Evolutionary conservation across 768 basidiomycete genomes (phyloP).

Genomic region (Kockovaella imperatae): DNA sequence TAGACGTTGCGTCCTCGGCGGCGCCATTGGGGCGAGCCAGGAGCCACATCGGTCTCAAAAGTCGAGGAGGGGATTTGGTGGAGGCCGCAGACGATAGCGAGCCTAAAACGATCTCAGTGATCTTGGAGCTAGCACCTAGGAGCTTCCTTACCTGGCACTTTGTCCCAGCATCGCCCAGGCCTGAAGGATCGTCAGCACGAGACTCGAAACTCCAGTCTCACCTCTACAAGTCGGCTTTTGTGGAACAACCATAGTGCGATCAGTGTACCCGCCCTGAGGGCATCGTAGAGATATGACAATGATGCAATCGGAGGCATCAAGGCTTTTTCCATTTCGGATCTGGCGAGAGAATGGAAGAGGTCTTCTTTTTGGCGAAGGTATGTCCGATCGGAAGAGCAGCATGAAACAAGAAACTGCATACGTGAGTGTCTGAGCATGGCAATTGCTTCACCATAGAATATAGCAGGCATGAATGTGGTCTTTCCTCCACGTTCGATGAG

Average conservation of each 20-base stretch:
- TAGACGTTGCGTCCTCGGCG: not conserved
- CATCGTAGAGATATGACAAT: too few species aligned
- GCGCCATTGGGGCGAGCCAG: not conserved
- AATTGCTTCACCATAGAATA: too few species aligned
- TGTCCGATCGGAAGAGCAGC: too few species aligned
- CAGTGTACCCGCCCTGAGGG: slow-evolving; percentile 17
- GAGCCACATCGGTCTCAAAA: too few species aligned
- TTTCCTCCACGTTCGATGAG: too few species aligned
- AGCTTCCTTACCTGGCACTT: slow-evolving; percentile 3
- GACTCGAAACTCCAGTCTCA: not conserved
- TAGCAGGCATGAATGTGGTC: too few species aligned
- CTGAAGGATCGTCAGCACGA: not conserved
- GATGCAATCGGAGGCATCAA: too few species aligned
- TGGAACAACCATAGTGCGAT: slow-evolving; percentile 9
- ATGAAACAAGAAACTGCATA: too few species aligned
- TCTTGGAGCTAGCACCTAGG: not conserved
- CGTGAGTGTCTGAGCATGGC: too few species aligned
- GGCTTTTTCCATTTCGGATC: too few species aligned
- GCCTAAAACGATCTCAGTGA: slow-evolving; percentile 3
- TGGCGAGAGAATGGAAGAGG: too few species aligned
- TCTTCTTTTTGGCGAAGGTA: too few species aligned
- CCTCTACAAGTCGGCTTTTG: slow-evolving; percentile 8
- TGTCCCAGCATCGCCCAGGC: slow-evolving; percentile 13
- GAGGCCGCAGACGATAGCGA: slow-evolving; percentile 11
- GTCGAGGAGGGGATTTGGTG: slow-evolving; percentile 6